These are phyloP conservation scores for Sutorius australiensis DNA, from an alignment of 768 basidiomycete genomes.

Conservation along the genomic window DNA sequence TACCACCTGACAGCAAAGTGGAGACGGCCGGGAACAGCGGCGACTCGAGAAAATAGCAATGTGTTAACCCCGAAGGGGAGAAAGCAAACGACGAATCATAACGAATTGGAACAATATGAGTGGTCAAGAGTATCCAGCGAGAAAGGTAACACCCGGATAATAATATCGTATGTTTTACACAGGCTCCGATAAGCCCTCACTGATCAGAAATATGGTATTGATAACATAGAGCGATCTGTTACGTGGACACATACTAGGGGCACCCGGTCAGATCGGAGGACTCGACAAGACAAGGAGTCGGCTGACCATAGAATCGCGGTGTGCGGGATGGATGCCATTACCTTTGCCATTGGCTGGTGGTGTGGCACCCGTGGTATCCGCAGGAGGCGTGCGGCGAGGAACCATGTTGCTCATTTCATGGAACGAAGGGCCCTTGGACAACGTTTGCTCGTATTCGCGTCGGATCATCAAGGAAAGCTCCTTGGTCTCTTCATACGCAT, in stretches of 20 bases:
- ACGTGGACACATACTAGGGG: conserved; percentile 26
- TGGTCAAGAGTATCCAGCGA: conserved; percentile 9
- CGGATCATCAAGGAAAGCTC: conserved; percentile 70
- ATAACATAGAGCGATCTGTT: conserved; percentile 20
- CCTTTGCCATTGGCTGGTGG: conserved; percentile 16
- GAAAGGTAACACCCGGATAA: conserved; percentile 17
- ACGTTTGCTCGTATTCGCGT: conserved; percentile 43
- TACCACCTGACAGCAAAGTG: conserved; percentile 9
- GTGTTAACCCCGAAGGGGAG: conserved; percentile 6
- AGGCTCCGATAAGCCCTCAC: conserved; percentile 7
- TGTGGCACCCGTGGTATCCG: conserved; percentile 12
- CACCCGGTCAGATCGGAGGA: conserved; percentile 12
- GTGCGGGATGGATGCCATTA: conserved; percentile 14
- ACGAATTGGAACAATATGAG: conserved; percentile 4
- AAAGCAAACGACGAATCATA: conserved; percentile 1
- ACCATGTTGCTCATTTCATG: conserved; percentile 40
- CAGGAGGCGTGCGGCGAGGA: conserved; percentile 22
- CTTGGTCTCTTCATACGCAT: conserved; percentile 82
- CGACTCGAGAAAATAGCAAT: conserved; percentile 17
- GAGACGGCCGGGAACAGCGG: not conserved
- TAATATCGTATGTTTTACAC: conserved; percentile 26
- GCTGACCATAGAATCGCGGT: conserved; percentile 22
- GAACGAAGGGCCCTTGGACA: conserved; percentile 35
- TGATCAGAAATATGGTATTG: conserved; percentile 22
- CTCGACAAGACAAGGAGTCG: not conserved